Evolutionary conservation across 2,329 filamentous ascomycete species (phyloP).

Genomic region (Arthrobotrys megalospora): DNA sequence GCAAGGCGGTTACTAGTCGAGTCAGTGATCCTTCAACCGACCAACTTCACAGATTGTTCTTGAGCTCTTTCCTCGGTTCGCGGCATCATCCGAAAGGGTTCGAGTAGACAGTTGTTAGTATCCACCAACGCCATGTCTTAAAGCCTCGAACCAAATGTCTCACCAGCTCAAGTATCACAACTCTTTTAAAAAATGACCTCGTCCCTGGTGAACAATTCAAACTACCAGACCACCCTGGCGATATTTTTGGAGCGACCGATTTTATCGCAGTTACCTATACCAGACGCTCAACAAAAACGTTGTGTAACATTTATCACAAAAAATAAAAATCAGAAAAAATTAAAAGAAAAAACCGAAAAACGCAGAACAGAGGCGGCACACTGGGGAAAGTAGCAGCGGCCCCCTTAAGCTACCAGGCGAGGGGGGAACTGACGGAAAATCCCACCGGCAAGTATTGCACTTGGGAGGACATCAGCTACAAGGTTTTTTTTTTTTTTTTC

Average conservation of each 20-base stretch:
- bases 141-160: constrained; percentile 24
- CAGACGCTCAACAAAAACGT: constrained; percentile 34
- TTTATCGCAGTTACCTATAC: constrained; percentile 23
- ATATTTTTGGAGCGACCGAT: constrained; percentile 20
- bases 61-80: constrained; percentile 14
- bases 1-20: constrained; percentile 34
- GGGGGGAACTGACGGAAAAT: background rate
- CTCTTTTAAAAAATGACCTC: constrained; percentile 12
- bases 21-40: constrained; percentile 28
- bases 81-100: constrained; percentile 21
- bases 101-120: constrained; percentile 1
- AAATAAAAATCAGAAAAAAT: background rate
- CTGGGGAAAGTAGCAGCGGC: background rate
- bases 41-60: constrained; percentile 6
- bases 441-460: constrained; percentile 9
- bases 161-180: constrained; percentile 24
- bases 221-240: constrained; percentile 10
- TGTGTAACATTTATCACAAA: constrained; percentile 50
- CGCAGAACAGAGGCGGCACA: constrained; percentile 10
- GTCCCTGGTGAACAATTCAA: background rate
- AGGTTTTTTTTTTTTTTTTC: constrained; percentile 44
- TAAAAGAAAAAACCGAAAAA: constrained; percentile 1
- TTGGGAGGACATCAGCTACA: constrained; percentile 48
- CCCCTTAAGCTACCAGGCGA: constrained; percentile 18
- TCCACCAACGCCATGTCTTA: constrained; percentile 12